phyloP scores from a whole-genome alignment of 2,329 filamentous ascomycete species.

The Lasiodiplodia sp. region DNA sequence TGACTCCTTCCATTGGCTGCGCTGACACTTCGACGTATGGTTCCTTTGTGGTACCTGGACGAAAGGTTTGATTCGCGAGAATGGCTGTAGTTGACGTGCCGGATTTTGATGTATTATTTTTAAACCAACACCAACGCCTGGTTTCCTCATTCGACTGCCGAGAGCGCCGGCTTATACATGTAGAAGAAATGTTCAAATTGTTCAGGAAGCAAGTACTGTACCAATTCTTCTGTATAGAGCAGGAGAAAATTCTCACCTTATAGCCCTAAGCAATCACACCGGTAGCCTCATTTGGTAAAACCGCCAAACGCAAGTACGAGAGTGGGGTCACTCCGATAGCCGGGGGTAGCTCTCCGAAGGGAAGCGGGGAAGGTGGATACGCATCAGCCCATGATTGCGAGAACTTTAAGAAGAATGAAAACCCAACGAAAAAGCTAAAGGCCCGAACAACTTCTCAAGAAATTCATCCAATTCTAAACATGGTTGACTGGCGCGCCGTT shows the following conservation, averaged over 20 bases:
- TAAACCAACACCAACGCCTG: too few relatives aligned
- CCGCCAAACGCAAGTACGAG: not conserved
- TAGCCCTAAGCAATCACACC: too few relatives aligned
- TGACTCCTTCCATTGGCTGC: not conserved
- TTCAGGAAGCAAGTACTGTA: too few relatives aligned
- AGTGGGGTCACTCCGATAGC: not conserved
- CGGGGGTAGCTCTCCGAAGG: not conserved
- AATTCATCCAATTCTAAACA: not conserved
- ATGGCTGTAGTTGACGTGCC: too few relatives aligned
- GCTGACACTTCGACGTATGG: not conserved
- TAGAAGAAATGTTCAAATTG: too few relatives aligned
- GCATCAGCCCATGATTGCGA: not conserved
- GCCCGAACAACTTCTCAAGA: not conserved
- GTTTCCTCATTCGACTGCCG: too few relatives aligned
- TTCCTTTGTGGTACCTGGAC: not conserved
- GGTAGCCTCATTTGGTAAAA: too few relatives aligned
- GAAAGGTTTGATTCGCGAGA: too few relatives aligned
- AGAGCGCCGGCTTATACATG: too few relatives aligned
- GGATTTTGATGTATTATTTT: too few relatives aligned
- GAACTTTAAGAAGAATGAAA: not conserved
- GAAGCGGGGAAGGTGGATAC: not conserved
- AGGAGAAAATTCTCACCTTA: too few relatives aligned
- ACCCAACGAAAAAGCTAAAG: not conserved
- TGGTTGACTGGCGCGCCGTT: slow-evolving; percentile 18
- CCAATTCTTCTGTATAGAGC: too few relatives aligned